Conservation (phyloP, 148 eudicot genomes). For the Fagopyrum esculentum region DNA sequence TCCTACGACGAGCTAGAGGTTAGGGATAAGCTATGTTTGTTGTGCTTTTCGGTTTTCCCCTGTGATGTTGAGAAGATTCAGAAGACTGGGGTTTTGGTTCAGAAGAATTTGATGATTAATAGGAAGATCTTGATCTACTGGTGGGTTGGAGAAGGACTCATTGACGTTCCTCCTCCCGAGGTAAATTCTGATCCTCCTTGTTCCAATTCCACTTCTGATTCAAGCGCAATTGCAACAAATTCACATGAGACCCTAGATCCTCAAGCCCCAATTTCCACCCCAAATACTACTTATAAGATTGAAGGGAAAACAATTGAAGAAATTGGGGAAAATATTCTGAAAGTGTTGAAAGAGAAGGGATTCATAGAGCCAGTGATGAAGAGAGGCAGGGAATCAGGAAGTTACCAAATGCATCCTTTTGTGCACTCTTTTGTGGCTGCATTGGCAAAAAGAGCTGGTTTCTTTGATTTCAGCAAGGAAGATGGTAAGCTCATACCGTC, state of each 20-base stretch:
- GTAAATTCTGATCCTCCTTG: too few relatives aligned
- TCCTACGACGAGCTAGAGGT: constrained; percentile 3
- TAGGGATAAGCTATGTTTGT: neutral
- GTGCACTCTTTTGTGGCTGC: constrained; percentile 3
- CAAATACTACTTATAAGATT: too few relatives aligned
- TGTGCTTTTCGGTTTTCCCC: constrained; percentile 3
- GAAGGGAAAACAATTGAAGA: neutral
- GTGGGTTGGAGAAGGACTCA: constrained; percentile 47
- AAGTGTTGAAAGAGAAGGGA: neutral
- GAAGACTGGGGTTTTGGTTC: neutral
- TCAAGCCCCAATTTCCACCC: neutral
- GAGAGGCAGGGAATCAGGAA: constrained; percentile 6
- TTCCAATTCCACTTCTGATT: neutral
- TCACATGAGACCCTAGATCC: neutral
- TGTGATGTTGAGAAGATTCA: neutral
- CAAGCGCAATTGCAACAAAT: neutral
- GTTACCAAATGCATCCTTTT: constrained; percentile 10
- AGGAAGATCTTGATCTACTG: constrained; percentile 30
- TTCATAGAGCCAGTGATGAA: constrained; percentile 13
- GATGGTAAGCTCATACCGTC: neutral
- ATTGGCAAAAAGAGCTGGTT: constrained; percentile 10
- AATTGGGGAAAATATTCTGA: neutral
- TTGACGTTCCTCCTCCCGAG: constrained; percentile 5
- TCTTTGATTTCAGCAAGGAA: constrained; percentile 7
- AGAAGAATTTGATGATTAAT: constrained; percentile 14